Percentiles rank a stretch among this genome's conserved stretches.
Conservation (phyloP, 495 filamentous ascomycete species). For the Hyphodiscus hymeniophilus region DNA sequence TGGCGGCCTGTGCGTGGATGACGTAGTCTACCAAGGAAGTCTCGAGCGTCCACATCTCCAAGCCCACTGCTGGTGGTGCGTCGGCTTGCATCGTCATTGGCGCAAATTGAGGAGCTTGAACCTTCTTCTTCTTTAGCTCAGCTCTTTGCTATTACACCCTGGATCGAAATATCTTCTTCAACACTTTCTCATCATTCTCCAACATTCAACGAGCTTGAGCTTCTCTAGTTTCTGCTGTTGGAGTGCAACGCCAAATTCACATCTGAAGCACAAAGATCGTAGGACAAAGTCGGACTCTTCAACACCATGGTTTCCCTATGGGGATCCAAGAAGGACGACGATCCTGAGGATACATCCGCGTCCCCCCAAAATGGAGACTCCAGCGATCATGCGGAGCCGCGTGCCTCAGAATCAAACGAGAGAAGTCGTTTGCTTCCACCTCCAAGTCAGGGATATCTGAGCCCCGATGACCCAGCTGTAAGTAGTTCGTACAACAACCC, state of each 20-base stretch:
- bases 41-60: too few relatives aligned
- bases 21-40: too few relatives aligned
- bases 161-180: background rate
- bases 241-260: background rate
- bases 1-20: background rate
- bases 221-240: background rate
- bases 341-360: slow-evolving; percentile 12
- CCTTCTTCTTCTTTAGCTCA: too few relatives aligned
- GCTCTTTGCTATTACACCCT: background rate
- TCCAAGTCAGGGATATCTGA: slow-evolving; percentile 55
- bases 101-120: too few relatives aligned
- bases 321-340: slow-evolving; percentile 40
- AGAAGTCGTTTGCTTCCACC: slow-evolving; percentile 53
- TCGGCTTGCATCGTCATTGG: background rate
- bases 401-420: slow-evolving; percentile 43
- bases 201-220: background rate
- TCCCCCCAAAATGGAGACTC: slow-evolving; percentile 9
- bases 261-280: too few relatives aligned
- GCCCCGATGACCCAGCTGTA: slow-evolving; percentile 93
- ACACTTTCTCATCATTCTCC: slow-evolving; percentile 3
- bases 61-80: too few relatives aligned
- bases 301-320: slow-evolving; percentile 31
- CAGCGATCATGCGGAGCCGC: slow-evolving; percentile 14
- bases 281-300: background rate
- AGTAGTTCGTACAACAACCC: too few relatives aligned